These are phyloP conservation scores for Trichoderma endophyticum DNA, from an alignment of 2,329 filamentous ascomycete genomes.

Conservation along the genomic window DNA sequence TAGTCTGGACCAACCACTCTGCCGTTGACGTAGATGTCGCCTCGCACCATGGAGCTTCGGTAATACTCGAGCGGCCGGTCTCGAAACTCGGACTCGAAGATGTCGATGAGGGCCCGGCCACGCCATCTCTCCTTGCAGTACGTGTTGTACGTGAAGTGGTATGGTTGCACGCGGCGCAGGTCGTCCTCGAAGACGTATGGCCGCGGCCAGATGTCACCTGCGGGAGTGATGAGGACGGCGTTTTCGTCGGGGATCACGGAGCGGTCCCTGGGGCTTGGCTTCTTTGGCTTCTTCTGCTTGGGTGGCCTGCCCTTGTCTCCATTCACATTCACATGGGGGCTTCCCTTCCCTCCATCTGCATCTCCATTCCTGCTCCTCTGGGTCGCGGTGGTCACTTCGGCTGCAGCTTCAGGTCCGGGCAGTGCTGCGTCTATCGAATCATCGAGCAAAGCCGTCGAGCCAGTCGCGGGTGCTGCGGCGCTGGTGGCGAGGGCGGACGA, in stretches of 20 bases:
- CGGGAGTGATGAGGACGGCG: constrained; percentile 32
- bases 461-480: constrained; percentile 16
- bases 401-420: background rate
- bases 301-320: background rate
- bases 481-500: constrained; percentile 5
- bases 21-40: constrained; percentile 77
- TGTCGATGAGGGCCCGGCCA: constrained; percentile 73
- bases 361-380: background rate
- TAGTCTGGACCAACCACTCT: constrained; percentile 65
- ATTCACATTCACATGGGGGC: background rate
- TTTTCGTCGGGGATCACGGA: constrained; percentile 23
- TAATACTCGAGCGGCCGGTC: constrained; percentile 88
- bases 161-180: constrained; percentile 77
- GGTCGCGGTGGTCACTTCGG: background rate
- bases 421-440: background rate
- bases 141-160: constrained; percentile 93
- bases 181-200: constrained; percentile 85
- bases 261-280: constrained; percentile 1
- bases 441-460: background rate
- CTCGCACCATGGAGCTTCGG: constrained; percentile 74
- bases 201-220: constrained; percentile 45
- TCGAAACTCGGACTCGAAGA: constrained; percentile 89
- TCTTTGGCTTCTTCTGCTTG: constrained; percentile 7
- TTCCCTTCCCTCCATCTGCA: background rate
- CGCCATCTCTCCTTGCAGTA: constrained; percentile 94